Evolutionary conservation across 2,329 filamentous ascomycete genomes (phyloP), one percentile per base, ranked within the genome.

Genomic region (Coniochaeta sp.): DNA sequence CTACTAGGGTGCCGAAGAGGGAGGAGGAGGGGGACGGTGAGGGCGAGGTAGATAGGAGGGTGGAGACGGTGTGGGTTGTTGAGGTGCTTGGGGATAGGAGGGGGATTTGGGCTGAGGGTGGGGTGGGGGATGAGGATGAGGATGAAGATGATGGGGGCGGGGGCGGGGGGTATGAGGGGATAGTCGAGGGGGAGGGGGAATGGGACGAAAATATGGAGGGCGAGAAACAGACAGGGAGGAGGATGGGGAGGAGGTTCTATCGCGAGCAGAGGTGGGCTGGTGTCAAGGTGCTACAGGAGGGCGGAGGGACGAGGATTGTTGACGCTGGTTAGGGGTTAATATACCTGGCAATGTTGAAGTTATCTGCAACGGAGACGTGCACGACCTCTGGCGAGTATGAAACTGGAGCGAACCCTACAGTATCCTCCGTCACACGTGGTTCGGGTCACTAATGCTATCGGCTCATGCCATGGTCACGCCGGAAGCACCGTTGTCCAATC

Each of bases 251-350:
- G 16, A 68, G 65, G 53, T 67, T 64, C 3, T 58, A 54, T 24
- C 67, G 79, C 49, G 80, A 83, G 63, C 74, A 79, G 68, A 68
- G 73, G 38, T 83, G 79, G 79, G 71, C 67, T 0, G 70, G 71
- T 3, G 70, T 83, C 7, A 71, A 73, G 26, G 61, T 78, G 10
- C 3, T 18, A 22, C 18, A 42, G 20, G 38, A 26, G 3, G 58
- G 60, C 6, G 62, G 60, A 9, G 62, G 62, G 3, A 67, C 67
- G 6, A 65, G 63, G 51, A 53, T 81, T 28, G 65, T 70, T 16
- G 63, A 71, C 57, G 70, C 67, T 7, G 6, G 27, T 30, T 30
- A 30, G 27, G n/a, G n/a, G n/a, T n/a, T n/a, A n/a, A n/a, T n/a
- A n/a, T n/a, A n/a, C n/a, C n/a, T n/a, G n/a, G n/a, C n/a, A n/a